phyloP scores from a whole-genome alignment of 2,329 filamentous ascomycete species.

The Xylaria sp. region DNA sequence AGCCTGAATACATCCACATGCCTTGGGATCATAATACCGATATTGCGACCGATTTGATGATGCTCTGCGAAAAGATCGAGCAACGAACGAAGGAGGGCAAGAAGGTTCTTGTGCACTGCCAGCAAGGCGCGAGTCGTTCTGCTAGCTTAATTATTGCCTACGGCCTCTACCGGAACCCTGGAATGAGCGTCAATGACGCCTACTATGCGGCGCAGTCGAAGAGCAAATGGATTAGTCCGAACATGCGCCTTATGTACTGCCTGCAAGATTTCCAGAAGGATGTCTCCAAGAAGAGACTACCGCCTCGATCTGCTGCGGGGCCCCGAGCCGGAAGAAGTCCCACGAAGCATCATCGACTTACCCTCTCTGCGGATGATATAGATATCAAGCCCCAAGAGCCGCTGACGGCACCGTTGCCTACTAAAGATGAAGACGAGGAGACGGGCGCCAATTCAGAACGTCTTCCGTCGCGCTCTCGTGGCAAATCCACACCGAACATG shows the following conservation, averaged over 20 bases:
- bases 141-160: conserved; percentile 87
- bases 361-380: conserved; percentile 62
- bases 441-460: conserved; percentile 46
- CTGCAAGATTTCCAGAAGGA: conserved; percentile 79
- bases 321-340: conserved; percentile 56
- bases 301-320: conserved; percentile 51
- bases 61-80: conserved; percentile 76
- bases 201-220: conserved; percentile 80
- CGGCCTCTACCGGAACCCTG: conserved; percentile 76
- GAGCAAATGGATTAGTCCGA: conserved; percentile 86
- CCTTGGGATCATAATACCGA: conserved; percentile 90
- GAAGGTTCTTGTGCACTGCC: conserved; percentile 80
- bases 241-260: conserved; percentile 91
- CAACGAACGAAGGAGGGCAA: conserved; percentile 72
- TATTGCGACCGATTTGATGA: conserved; percentile 76
- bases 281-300: conserved; percentile 53
- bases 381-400: conserved; percentile 57
- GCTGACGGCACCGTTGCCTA: conserved; percentile 62
- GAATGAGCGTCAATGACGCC: conserved; percentile 78
- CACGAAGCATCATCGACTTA: conserved; percentile 63
- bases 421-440: conserved; percentile 51
- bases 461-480: conserved; percentile 51
- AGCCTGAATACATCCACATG: conserved; percentile 84
- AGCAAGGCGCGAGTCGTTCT: conserved; percentile 83
- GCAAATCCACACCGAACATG: conserved; percentile 55